These are phyloP conservation scores for Selaginella tamariscina DNA, from an alignment of 75 land plant genomes.

Conservation along the genomic window DNA sequence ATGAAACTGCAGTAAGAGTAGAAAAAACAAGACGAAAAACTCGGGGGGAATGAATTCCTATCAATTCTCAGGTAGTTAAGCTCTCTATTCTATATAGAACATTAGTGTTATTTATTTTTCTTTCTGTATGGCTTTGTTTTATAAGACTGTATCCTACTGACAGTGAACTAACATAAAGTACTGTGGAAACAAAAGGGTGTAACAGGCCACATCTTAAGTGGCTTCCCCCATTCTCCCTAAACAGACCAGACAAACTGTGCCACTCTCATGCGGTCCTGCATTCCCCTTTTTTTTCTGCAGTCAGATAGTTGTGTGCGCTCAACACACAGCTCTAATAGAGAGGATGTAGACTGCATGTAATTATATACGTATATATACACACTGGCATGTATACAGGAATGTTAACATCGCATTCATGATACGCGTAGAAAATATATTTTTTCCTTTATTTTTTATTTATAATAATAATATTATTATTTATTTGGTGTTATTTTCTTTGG, in stretches of 20 bases:
- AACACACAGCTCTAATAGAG: not conserved
- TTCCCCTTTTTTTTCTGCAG: not conserved
- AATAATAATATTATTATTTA: not conserved
- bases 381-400: not conserved
- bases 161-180: not conserved
- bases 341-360: not conserved
- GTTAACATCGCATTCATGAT: not conserved
- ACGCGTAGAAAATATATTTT: too few relatives aligned
- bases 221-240: not conserved
- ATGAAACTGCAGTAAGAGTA: too few relatives aligned
- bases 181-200: not conserved
- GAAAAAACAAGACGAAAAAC: not conserved
- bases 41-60: not conserved
- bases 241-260: not conserved
- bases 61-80: not conserved
- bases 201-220: slow-evolving; percentile 1
- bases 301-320: not conserved
- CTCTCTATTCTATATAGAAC: not conserved
- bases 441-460: too few relatives aligned
- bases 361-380: not conserved
- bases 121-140: too few relatives aligned
- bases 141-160: not conserved
- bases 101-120: too few relatives aligned
- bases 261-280: slow-evolving; percentile 4
- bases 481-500: not conserved